Base-by-base conservation (phyloP, 75 land plant species). In the Picea sitchensis region DNA sequence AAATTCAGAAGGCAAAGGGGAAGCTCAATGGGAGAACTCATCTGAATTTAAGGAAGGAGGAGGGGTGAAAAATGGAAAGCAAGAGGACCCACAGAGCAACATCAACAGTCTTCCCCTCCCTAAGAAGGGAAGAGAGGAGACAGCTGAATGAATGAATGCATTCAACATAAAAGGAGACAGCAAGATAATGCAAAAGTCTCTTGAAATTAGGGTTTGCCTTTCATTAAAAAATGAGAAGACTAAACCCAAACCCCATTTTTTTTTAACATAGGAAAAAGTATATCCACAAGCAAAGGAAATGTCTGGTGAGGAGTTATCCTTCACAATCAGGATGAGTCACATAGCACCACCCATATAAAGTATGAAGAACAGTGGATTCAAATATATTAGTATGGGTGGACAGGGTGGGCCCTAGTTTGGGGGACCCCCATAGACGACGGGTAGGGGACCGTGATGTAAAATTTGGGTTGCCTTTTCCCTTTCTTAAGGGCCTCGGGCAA, bases 1-100 rank as follows among this genome's bases (percentile, higher is more conserved):
- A 32, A 72, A 72, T 14, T 31, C 18, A 38, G 74, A 75, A 58
- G 76, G 76, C 26, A 58, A 75, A 75, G 76, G 76, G 76, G 76
- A 75, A 75, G 76, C 60, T 75, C 56, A 14, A 75, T 14, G 31
- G 76, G 56, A 26, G 76, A 58, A 38, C 20, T 30, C 38, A 58
- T 54, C 17, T 14, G 38, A 56, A 75, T 75, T 30, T 75, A 75
- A 56, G 60, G 76, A 3, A 23, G 76, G 18, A 17, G 18, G 51
- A 56, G 3, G n/a, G 76, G 58, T 58, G 56, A 57, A 11, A 0
- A 3, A 30, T 15, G 59, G 59, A 14, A 32, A 58, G 76, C n/a
- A 1, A 1, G 1, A 23, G 59, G 74, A 20, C 74, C 74, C 74
- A 44, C 26, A 44, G 9, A 71, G n/a, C 73, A 69, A 69, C 73